Evolutionary conservation across 306 rosid genomes (phyloP).

Genomic region (Castanospermum australe): DNA sequence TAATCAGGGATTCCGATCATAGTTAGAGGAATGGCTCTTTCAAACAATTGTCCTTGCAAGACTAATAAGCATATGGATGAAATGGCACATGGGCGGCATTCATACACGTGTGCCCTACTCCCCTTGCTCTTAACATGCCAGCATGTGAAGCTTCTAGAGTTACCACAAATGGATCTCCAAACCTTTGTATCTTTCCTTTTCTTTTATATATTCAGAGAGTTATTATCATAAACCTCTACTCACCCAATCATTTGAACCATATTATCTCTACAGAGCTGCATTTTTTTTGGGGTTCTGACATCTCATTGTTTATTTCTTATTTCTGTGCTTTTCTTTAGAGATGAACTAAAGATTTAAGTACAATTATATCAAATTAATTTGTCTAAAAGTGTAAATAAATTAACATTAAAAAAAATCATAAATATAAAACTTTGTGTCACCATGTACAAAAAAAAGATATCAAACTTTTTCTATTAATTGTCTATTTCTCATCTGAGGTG

Average conservation of each 20-base stretch:
- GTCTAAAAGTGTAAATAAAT: too few species aligned
- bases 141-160: constrained; percentile 28
- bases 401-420: neutral
- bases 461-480: neutral
- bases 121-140: constrained; percentile 35
- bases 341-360: too few species aligned
- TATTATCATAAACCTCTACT: neutral
- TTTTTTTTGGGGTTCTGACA: neutral
- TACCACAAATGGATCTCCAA: constrained; percentile 3
- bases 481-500: neutral
- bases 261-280: neutral
- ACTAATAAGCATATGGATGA: constrained; percentile 1
- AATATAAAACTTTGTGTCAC: neutral
- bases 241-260: neutral
- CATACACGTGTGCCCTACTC: constrained; percentile 52
- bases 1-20: constrained; percentile 39
- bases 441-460: neutral
- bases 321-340: too few species aligned
- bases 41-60: constrained; percentile 19
- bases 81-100: constrained; percentile 42
- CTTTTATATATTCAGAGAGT: neutral
- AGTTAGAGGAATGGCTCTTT: constrained; percentile 52
- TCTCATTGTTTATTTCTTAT: neutral
- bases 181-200: neutral
- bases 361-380: too few species aligned